Base-by-base conservation (phyloP, 2,329 filamentous ascomycete species). In the Diplodia sapinea region DNA sequence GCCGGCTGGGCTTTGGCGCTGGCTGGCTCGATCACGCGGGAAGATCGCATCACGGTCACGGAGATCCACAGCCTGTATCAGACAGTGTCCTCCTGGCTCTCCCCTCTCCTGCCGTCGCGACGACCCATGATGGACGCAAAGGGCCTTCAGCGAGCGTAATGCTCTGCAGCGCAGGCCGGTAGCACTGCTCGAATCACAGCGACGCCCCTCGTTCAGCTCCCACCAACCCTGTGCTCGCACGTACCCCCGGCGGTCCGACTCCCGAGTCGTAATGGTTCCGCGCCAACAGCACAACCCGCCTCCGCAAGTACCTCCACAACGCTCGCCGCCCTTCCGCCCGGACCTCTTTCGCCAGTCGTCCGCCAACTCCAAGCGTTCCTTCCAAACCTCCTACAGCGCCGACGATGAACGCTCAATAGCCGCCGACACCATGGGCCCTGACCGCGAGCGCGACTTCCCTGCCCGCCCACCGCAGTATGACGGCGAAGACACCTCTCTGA, bases 401-500 rank as follows among this genome's bases (percentile, higher is more conserved):
- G 80, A 82, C 72, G 80, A 81, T 75, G 79, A 82, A 73, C 78
- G 78, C 69, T 68, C 66, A 20, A 77, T 76, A 66, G 70, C 75
- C 54, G 75, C 74, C 52, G 74, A 77, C 66, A 74, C 70, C 68
- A 79, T 79, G 76, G 75, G 75, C 54, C 79, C 78, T 38, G 66
- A 68, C 31, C 78, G 78, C 75, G 75, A 75, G 59, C 79, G 78
- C 51, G 59, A 55, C 26, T 13, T 36, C 40, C 50, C 50, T 61
- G 38, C 68, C 71, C 72, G 64, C 51, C 65, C 57, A 67, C 72
- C 31, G 69, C 68, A 33, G 36, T 97, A 96, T 78, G 84, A 85
- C 2, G 93, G 91, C 70, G 93, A 98, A 78, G 95, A 99, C 79
- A 91, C 89, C 29, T 86, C 94, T n/a, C 87, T 91, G 66, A 98